Base-by-base conservation (phyloP, 1,284 basidiomycete species). In the Rhodotorula sp. region DNA sequence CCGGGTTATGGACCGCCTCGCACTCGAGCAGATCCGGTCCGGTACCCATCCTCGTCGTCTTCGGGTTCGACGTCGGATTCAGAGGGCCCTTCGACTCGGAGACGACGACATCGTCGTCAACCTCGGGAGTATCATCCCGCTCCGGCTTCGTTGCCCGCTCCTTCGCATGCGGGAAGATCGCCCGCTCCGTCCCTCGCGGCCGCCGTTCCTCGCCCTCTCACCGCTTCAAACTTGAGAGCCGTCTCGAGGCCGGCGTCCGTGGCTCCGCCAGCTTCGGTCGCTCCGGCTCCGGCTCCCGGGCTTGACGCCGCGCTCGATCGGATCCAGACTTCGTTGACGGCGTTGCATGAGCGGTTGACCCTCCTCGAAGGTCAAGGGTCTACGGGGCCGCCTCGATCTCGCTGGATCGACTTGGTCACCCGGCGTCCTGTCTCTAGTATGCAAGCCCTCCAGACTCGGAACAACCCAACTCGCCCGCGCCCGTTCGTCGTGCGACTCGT, bases 261-360 rank as follows among this genome's bases (percentile, higher is more conserved):
- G 2, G 18, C n/a, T 20, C 21, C 65, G 4, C 12, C 48, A 3
- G 10, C 51, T 1, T 15, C 34, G 1, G 1, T 21, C 15, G 8
- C 52, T 26, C 43, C 51, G 31, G 43, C 43, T 4, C 67, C 47
- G 43, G 49, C 64, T 0, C 69, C 62, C 78, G 29, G 71, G 80
- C 14, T 82, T 93, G 60, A 92, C 79, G 85, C 86, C 65, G 90
- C 90, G 0, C 83, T 96, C 18, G 91, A 93, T 80, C 89, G 87
- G 74, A 87, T 94, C 67, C 95, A 98, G 80, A 89, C 90, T 0
- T 92, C 94, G 69, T 84, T 98, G 14, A 90, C 92, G 2, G 93
- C 94, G 1, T 85, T 98, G 52, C 90, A 89, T 49, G 95, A 97
- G 81, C 88, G 95, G 18, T 84, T 98, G 43, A 89, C 92, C 76